phyloP scores from a whole-genome alignment of 805 yeast species.

The Millerago galiae region DNA sequence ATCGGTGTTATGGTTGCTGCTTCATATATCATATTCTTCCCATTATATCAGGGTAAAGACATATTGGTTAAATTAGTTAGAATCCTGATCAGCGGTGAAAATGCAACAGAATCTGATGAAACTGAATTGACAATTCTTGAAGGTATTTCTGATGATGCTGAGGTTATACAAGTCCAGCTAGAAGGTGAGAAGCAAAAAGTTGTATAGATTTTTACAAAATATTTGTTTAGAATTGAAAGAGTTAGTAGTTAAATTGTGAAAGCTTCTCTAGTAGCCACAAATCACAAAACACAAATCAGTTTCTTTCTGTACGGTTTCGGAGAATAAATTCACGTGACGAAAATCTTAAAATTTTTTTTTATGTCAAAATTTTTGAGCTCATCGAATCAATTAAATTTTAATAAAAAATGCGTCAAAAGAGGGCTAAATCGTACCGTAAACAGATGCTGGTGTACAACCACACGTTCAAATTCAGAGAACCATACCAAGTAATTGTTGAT shows the following conservation, averaged over 20 bases:
- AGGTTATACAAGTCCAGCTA: neutral
- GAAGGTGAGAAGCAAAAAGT: neutral
- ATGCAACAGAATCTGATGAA: neutral
- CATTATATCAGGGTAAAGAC: slow-evolving; percentile 30
- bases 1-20: slow-evolving; percentile 33
- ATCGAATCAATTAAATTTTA: neutral
- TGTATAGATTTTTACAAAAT: too few species aligned
- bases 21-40: slow-evolving; percentile 29
- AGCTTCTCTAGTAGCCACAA: too few species aligned
- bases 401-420: slow-evolving; percentile 78
- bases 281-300: too few species aligned
- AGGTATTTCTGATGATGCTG: neutral
- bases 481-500: slow-evolving; percentile 86
- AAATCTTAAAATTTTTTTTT: neutral
- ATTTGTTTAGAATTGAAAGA: too few species aligned
- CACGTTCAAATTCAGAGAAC: slow-evolving; percentile 88
- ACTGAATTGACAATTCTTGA: neutral
- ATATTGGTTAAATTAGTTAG: slow-evolving; percentile 8
- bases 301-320: neutral
- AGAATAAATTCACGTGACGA: neutral
- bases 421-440: slow-evolving; percentile 91
- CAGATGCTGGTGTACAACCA: slow-evolving; percentile 82
- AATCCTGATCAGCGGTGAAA: neutral
- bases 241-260: too few species aligned
- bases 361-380: slow-evolving; percentile 1